Evolutionary conservation across 345 rosid genomes (phyloP), one percentile per base, ranked within the genome.

Genomic region (Bruguiera sexangula): DNA sequence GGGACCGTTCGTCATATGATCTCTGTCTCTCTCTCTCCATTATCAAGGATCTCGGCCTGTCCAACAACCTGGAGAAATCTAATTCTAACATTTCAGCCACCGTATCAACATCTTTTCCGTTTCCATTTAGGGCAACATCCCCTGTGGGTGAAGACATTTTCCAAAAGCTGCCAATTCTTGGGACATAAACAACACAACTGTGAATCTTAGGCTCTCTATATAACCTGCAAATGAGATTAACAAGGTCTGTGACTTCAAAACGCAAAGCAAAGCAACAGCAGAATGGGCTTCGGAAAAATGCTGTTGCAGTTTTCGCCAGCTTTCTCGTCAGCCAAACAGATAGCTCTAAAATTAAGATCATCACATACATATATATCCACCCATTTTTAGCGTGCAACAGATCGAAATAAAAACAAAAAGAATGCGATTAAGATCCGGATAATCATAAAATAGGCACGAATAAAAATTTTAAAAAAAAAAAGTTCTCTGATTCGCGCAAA

Each of bases 11-110:
- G 13, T 89, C 97, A 34, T 74, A 87, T 9, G 97, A 95, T 63
- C 87, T 80, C 70, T 87, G 86, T 75, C 97, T 86, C 9, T 95
- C 96, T 75, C 97, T 86, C 11, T 95, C 96, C 18, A 95, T 79
- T 72, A 81, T 89, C 83, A 92, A 66, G 22, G 82, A 73, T 81
- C 89, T 88, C 54, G 97, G 91, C 83, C 77, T 88, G 68, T 86
- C 97, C 32, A 76, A 62, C 66, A 88, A 67, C 87, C 82, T 92
- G 0, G 91, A 84, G 82, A 88, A 80, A 83, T 87, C 91, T 31
- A 79, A 30, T 67, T 85, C 95, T 21, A 84, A 87, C 20, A 72
- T 24, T 72, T 82, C 93, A n/a, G 75, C 79, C 48, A 71, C 26
- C 10, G 75, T 71, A 70, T 85, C 89, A 63, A 15, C 70, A 36